Evolutionary conservation across 2,329 filamentous ascomycete genomes (phyloP), one percentile per base, ranked within the genome.

Genomic region (Sordariomycetes sp.): DNA sequence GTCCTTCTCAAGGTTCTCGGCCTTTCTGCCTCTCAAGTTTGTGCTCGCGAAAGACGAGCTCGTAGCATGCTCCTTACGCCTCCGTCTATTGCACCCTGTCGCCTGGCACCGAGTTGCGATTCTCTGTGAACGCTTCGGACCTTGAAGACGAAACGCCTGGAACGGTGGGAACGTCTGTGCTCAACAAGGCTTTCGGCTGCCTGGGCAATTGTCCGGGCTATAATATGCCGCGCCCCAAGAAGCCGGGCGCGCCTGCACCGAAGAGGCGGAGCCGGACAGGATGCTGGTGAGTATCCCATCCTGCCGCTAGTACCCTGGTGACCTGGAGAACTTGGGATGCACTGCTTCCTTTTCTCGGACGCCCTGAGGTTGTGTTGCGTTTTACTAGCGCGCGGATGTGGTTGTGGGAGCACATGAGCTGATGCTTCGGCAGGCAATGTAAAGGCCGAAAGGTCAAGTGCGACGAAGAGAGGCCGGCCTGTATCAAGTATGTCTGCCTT

Each of bases 361-460:
- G 8, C 39, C 39, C 13, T n/a, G 39, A 45, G 13, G n/a, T 13
- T 24, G 22, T 50, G 17, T 10, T 22, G 45, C 45, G 45, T 50
- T 22, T 10, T 24, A 50, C 45, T 20, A 12, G 20, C 45, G 24
- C 20, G n/a, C n/a, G 12, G n/a, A 20, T 10, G 45, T 22, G 10
- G 45, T 4, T 10, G 8, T 50, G 20, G n/a, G 20, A 50, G 45
- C n/a, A 22, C 12, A 24, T 54, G 17, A 42, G 55, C 42, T 57
- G 52, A 51, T 22, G n/a, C 5, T 50, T 50, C 45, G 45, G 10
- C 57, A 89, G 86, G 85, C 86, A 86, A 13, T 91, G 88, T 73
- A 91, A 91, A 72, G 79, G 80, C 61, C 80, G 86, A 60, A 92
- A 73, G 60, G 69, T 73, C 61, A 91, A 91, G 74, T 92, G 88